Evolutionary conservation across 306 rosid genomes (phyloP), one percentile per base, ranked within the genome.

Genomic region (Trifolium repens): DNA sequence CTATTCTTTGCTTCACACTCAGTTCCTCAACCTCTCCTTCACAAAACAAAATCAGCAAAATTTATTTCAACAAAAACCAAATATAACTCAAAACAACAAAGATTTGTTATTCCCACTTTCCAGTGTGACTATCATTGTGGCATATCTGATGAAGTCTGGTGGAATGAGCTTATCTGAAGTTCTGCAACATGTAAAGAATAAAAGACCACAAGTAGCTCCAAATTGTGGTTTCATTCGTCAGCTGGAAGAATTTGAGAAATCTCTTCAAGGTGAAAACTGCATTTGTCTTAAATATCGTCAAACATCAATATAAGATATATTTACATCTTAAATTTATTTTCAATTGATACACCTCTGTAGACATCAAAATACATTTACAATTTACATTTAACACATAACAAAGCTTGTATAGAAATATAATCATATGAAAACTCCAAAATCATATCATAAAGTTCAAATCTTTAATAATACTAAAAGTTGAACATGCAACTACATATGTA

Each of bases 121-220:
- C 86, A 91, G 99, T 80, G 99, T 90, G 82, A 92, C 96, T 32
- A 77, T 90, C 52, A 74, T 89, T 66, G 85, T 94, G 59, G 99
- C 97, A 52, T 94, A 92, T 84, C 86, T 94, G 83, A 90, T 94
- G 96, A 90, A 81, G 80, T 79, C 73, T 49, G 88, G 68, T 9
- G 85, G 89, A 61, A 84, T 92, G 93, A 89, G 85, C 80, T 72
- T 88, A 55, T 81, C 82, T 74, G 84, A 92, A 81, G 99, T 93
- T 60, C 78, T 90, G 76, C 82, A 84, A 64, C 88, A 80, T 77
- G 96, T 90, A 69, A 86, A 59, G 81, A 79, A 76, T 75, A 85
- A 26, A 81, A 83, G n/a, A n/a, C n/a, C n/a, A n/a, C n/a, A n/a
- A n/a, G n/a, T n/a, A n/a, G n/a, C n/a, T n/a, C n/a, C n/a, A n/a